Evolutionary conservation across 768 basidiomycete genomes (phyloP).

Genomic region (Mycena crocata): DNA sequence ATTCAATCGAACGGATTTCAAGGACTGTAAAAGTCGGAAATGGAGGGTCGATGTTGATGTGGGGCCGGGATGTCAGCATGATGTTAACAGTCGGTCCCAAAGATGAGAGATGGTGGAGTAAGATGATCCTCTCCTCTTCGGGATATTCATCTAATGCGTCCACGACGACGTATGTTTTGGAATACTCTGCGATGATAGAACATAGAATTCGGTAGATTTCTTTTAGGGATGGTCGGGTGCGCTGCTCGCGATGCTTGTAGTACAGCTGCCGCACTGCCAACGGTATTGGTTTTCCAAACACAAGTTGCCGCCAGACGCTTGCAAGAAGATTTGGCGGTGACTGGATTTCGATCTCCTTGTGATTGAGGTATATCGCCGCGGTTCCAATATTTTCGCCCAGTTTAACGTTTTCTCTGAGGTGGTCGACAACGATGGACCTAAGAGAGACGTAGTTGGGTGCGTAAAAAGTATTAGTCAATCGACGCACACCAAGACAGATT

Average conservation of each 20-base stretch:
- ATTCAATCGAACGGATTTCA: no score
- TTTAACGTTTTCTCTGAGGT: not conserved
- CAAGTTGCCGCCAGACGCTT: not conserved
- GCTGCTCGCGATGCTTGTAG: not conserved
- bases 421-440: constrained; percentile 9
- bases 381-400: not conserved
- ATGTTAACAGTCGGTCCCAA: not conserved
- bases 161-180: not conserved
- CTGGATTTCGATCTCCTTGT: constrained; percentile 5
- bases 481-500: constrained; percentile 16
- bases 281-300: not conserved
- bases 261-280: not conserved
- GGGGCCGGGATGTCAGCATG: constrained; percentile 12
- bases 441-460: not conserved
- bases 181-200: not conserved
- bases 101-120: not conserved
- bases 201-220: not conserved
- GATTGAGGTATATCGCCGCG: not conserved
- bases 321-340: not conserved
- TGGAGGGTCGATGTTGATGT: not conserved
- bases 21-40: no score
- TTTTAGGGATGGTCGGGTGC: constrained; percentile 2
- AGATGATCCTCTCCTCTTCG: not conserved
- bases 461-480: no score
- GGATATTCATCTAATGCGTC: constrained; percentile 20